phyloP scores from a whole-genome alignment of 73 alveolate species.

The Uronychia setigera region DNA sequence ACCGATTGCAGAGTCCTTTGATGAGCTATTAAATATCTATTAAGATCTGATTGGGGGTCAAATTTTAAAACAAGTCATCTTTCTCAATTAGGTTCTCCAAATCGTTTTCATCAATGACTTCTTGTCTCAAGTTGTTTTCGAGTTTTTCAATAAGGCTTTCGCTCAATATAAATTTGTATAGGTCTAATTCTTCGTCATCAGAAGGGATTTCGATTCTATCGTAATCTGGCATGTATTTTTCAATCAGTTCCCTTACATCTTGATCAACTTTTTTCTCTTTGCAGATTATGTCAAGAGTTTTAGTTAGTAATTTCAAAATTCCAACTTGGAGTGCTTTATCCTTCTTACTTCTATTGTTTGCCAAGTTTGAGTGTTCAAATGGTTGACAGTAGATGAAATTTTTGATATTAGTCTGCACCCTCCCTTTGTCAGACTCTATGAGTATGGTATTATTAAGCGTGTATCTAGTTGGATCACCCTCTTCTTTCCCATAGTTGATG shows the following conservation, averaged over 20 bases:
- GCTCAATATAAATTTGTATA: background rate
- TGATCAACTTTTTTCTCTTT: background rate
- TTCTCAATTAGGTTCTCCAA: background rate
- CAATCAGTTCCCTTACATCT: background rate
- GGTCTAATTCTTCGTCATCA: background rate
- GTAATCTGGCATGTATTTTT: background rate
- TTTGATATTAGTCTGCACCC: background rate
- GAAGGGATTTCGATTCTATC: background rate
- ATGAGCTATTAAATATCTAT: constrained; percentile 4
- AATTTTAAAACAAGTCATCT: background rate
- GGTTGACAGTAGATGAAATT: background rate
- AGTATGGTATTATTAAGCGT: background rate
- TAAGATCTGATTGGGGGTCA: no score
- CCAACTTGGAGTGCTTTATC: background rate
- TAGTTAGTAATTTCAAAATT: background rate
- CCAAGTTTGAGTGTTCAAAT: background rate
- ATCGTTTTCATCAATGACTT: background rate
- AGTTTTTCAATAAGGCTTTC: background rate
- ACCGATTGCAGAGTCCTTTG: constrained; percentile 33
- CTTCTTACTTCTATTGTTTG: background rate
- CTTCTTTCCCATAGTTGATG: no score
- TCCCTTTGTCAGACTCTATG: background rate
- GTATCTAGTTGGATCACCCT: no score
- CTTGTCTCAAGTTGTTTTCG: background rate
- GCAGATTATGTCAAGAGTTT: background rate